These are phyloP conservation scores for Ceriops zippeliana DNA, from an alignment of 345 rosid species.

Conservation along the genomic window DNA sequence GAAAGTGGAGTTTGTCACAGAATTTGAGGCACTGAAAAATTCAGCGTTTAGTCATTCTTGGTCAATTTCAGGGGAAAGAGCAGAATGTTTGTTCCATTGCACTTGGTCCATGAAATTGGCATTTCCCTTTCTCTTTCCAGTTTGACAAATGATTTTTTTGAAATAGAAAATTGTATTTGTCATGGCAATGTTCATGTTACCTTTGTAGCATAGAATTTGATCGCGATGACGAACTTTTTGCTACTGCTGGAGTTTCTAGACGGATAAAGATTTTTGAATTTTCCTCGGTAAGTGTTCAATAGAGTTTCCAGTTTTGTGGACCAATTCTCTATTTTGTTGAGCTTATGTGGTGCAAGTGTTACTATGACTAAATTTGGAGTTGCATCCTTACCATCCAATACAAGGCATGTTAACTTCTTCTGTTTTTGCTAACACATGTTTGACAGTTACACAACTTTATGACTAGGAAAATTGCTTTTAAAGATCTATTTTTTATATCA, in stretches of 20 bases:
- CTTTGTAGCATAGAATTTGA: slow-evolving; percentile 88
- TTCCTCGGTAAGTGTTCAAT: slow-evolving; percentile 55
- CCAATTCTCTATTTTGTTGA: too few species aligned
- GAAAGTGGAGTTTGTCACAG: too few species aligned
- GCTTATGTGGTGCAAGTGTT: neutral
- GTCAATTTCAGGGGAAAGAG: too few species aligned
- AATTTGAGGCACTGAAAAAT: too few species aligned
- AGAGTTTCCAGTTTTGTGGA: neutral
- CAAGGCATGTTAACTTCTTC: neutral
- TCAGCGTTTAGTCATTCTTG: too few species aligned
- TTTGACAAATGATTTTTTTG: too few species aligned
- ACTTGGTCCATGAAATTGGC: too few species aligned
- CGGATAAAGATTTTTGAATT: slow-evolving; percentile 89
- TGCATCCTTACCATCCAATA: neutral
- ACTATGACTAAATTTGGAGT: neutral
- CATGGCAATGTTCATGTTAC: neutral
- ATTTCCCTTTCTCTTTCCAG: too few species aligned
- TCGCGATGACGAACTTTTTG: slow-evolving; percentile 83
- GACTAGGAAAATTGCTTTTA: too few species aligned
- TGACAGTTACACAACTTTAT: too few species aligned
- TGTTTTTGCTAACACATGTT: neutral
- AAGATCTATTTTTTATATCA: too few species aligned
- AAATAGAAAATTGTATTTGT: neutral
- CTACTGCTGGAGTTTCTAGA: slow-evolving; percentile 92
- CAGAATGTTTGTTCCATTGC: too few species aligned